Evolutionary conservation across 106 monocot genomes (phyloP), one percentile per base, ranked within the genome.

Genomic region (Acorus calamus): DNA sequence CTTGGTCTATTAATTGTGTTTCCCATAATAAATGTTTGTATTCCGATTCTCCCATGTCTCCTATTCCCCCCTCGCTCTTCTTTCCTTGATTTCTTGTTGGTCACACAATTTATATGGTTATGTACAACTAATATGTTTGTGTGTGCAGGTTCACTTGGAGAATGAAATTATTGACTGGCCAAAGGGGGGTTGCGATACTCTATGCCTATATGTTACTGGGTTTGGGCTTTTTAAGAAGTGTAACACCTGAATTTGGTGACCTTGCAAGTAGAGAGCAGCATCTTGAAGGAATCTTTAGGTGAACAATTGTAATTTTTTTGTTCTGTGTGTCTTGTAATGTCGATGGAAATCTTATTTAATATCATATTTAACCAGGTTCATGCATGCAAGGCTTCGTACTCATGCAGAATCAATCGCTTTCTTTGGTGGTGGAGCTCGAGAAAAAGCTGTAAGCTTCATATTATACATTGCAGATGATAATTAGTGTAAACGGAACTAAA

Each of bases 391-490:
- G 72, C 82, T 98, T 42, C 92, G 92, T 51, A 77, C 88, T 49
- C 88, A 98, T 85, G 98, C 92, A 60, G 98, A 98, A 79, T 98
- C 98, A 11, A 64, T 98, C 81, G 98, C 98, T 68, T 98, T 98
- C 63, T 98, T 98, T 79, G 98, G 92, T 68, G 98, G 98, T 68
- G 98, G 98, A 66, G 79, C 79, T 69, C 82, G 98, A 9, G 98
- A 98, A 79, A 98, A 85, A 86, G 69, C 88, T 91, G 98, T 98
- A 71, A 92, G 91, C 65, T 59, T 8, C 42, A 59, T 74, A 2
- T 41, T 28, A 28, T 28, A 28, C 28, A 28, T 28, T 28, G 28
- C 0, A 28, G 28, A 5, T 9, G 11, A 53, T 2, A 8, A 6
- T 42, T 42, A 8, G 41, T 42, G 42, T 28, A 28, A 28, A 28